Base-by-base conservation (phyloP, 495 filamentous ascomycete genomes). In the Neurospora africana region DNA sequence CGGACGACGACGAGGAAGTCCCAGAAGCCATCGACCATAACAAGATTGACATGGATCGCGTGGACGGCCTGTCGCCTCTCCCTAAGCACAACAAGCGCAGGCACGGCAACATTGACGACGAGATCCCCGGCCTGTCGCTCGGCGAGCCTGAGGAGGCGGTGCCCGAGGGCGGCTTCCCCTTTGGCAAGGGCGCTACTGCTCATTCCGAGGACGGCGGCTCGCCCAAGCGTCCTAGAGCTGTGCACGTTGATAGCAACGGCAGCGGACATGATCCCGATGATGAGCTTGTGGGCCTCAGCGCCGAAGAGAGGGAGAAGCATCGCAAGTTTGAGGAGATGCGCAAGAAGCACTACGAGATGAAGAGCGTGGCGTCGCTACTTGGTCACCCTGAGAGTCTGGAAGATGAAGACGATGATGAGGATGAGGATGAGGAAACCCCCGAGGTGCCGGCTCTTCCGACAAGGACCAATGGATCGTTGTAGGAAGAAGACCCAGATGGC, bases 261-360 rank as follows among this genome's bases (percentile, higher is more conserved):
- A 81, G 82, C 72, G 83, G 81, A 3, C 84, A 87, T 68, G 87
- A 89, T 37, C 80, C 81, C 27, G 86, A 88, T 43, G 86, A 84
- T 69, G 87, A 87, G 36, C 76, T 86, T 69, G 81, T 86, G 23
- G 83, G 90, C 27, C 85, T 92, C 76, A 89, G 86, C 33, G 86
- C 89, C 41, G 94, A 97, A 81, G 94, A 95, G 75, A 82, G 83
- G 72, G 93, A 92, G 84, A 97, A 97, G 84, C 95, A 99, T 78
- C 87, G 87, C 73, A 87, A 91, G 79, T 99, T 99, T 78, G 94
- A 97, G 83, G 86, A 92, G 83, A 86, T 93, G 85, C 86, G 95
- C 80, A 97, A 93, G 88, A 93, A 88, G 82, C 95, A 99, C 80
- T 99, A 99, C 80, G 96, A 98, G 85, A 98, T 99, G 96, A 93